Base-by-base conservation (phyloP, 306 rosid genomes). In the Trichosanthes truncata region DNA sequence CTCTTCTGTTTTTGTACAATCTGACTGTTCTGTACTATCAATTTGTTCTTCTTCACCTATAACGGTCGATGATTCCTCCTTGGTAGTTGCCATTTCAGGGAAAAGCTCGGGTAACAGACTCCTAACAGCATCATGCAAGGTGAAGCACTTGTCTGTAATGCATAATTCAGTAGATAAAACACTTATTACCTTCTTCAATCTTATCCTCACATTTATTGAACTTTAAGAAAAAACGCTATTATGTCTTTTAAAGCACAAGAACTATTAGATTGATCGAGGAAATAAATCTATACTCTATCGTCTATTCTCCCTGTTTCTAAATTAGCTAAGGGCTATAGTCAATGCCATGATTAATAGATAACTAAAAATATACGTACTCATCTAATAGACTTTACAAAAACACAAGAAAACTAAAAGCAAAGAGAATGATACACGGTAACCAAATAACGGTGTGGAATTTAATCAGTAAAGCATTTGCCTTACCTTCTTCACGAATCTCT, bases 91-190 rank as follows among this genome's bases (percentile, higher is more conserved):
- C 62, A 78, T 81, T 46, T 74, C 52, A 10, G 45, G 71, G 71
- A 91, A 95, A 83, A 81, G 90, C 84, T 92, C 94, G 0, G 97
- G 94, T 67, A 95, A 86, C 72, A 95, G 90, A 84, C 87, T 84
- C 83, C 78, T 93, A 45, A 95, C 78, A 1, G 97, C 99, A 76
- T 95, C 91, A 51, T 62, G 84, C 87, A 95, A 84, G 65, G 96
- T 90, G 77, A 91, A 87, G 85, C 80, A 85, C 53, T 88, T 51
- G 7, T 51, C 56, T 51, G 56, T 51, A 51, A 4, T 51, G 6
- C 56, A 51, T 15, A 15, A 8, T 51, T 51, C 18, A 48, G 40
- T 13, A 48, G 18, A 51, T 51, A 51, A 51, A 17, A 15, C 21
- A 51, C 56, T 6, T 15, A 51, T 4, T 36, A 36, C 6, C 40